phyloP scores from a whole-genome alignment of 192 early-diverging fungal species.

The Umbelopsis isabellina region DNA sequence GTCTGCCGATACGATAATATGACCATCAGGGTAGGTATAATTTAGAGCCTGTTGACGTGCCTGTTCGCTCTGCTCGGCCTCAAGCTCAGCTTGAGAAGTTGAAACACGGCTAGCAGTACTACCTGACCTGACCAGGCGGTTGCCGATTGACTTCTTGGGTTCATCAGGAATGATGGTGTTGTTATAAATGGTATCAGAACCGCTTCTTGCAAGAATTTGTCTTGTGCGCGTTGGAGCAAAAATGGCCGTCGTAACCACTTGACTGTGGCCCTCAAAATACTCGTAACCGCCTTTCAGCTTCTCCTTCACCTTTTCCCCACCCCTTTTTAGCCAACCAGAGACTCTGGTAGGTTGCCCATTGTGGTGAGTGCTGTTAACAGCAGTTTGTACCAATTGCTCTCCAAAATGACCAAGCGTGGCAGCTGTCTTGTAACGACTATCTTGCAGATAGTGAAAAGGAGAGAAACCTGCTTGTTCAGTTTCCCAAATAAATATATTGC shows the following conservation, averaged over 20 bases:
- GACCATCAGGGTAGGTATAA: slow-evolving; percentile 46
- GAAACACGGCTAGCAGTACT: neutral
- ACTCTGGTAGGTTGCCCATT: neutral
- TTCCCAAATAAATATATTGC: slow-evolving; percentile 75
- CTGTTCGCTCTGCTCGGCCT: neutral
- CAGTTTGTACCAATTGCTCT: slow-evolving; percentile 23
- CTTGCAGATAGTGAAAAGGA: slow-evolving; percentile 26
- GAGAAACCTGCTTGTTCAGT: slow-evolving; percentile 45
- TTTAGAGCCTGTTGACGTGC: neutral
- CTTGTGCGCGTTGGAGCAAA: slow-evolving; percentile 68
- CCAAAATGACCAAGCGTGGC: slow-evolving; percentile 26
- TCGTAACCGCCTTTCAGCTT: slow-evolving; percentile 33
- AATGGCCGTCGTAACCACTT: slow-evolving; percentile 59
- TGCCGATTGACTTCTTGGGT: slow-evolving; percentile 32
- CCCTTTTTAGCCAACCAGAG: slow-evolving; percentile 31
- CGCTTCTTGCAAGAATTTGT: slow-evolving; percentile 57
- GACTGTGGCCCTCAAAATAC: slow-evolving; percentile 54
- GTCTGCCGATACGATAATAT: slow-evolving; percentile 70
- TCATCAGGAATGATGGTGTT: slow-evolving; percentile 52
- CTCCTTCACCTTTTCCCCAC: slow-evolving; percentile 30
- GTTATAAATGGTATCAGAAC: slow-evolving; percentile 44
- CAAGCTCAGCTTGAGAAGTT: neutral
- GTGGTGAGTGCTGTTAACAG: slow-evolving; percentile 9
- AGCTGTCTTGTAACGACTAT: slow-evolving; percentile 29
- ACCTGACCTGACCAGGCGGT: neutral